Evolutionary conservation across 1,284 basidiomycete genomes (phyloP).

Genomic region (Termitomyces sp.): DNA sequence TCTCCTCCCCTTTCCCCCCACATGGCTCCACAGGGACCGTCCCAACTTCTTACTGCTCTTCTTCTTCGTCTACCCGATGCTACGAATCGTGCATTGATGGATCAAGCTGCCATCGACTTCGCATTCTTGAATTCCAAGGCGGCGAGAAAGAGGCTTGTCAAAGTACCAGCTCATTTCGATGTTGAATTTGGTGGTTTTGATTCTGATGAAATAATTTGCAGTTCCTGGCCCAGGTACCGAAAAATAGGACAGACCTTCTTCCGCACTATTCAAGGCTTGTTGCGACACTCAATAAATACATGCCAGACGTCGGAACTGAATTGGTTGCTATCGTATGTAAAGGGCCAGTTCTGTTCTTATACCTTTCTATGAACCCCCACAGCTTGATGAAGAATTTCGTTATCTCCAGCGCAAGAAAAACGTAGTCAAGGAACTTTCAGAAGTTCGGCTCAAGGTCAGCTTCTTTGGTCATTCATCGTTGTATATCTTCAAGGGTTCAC

Average conservation of each 20-base stretch:
- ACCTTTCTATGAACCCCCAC: slow-evolving; percentile 5
- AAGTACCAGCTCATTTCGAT: slow-evolving; percentile 43
- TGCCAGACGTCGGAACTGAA: slow-evolving; percentile 89
- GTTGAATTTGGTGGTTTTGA: neutral
- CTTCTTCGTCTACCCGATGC: slow-evolving; percentile 91
- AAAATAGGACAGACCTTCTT: slow-evolving; percentile 85
- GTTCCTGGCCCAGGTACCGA: slow-evolving; percentile 84
- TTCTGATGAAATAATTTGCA: slow-evolving; percentile 26
- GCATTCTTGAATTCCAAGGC: slow-evolving; percentile 96
- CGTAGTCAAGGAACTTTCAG: slow-evolving; percentile 82
- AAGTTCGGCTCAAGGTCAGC: slow-evolving; percentile 77
- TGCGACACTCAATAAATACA: slow-evolving; percentile 85
- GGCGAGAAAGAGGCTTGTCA: slow-evolving; percentile 84
- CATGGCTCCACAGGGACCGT: slow-evolving; percentile 79
- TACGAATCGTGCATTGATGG: slow-evolving; percentile 88
- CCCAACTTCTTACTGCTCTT: slow-evolving; percentile 88
- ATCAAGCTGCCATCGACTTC: slow-evolving; percentile 94
- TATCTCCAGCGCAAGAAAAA: slow-evolving; percentile 96
- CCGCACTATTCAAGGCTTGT: slow-evolving; percentile 92
- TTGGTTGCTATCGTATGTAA: slow-evolving; percentile 70
- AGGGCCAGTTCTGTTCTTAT: slow-evolving; percentile 1
- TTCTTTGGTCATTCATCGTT: neutral
- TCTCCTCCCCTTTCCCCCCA: slow-evolving; percentile 63
- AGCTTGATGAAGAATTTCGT: slow-evolving; percentile 96
- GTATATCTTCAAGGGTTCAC: neutral